Percentiles rank a stretch among this genome's conserved stretches.
Evolutionary conservation across 139 green algal species (phyloP).

Genomic region (Coelastrella sp.): DNA sequence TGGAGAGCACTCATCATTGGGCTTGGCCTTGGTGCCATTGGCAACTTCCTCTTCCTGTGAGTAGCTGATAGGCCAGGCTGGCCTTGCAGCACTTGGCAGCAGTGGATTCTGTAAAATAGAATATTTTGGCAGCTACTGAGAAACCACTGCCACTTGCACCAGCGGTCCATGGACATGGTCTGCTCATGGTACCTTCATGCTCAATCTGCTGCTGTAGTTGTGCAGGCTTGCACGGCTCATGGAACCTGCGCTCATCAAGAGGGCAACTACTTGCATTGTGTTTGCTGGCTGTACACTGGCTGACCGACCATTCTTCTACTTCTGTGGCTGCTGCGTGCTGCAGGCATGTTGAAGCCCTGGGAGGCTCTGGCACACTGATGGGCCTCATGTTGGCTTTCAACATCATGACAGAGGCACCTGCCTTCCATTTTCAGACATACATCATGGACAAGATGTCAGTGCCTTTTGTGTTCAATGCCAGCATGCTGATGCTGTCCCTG

Average conservation of each 20-base stretch:
- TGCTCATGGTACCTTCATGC: neutral
- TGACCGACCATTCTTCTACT: neutral
- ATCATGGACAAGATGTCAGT: slow-evolving; percentile 21
- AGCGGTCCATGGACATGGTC: too few relatives aligned
- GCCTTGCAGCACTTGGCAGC: neutral
- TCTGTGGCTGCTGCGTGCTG: neutral
- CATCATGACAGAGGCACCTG: slow-evolving; percentile 51
- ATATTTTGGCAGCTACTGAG: too few relatives aligned
- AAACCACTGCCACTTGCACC: too few relatives aligned
- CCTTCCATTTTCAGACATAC: slow-evolving; percentile 46
- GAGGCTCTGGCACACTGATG: neutral
- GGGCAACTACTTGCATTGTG: too few relatives aligned
- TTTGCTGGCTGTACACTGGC: too few relatives aligned
- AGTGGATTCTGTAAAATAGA: neutral
- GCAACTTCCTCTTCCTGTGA: slow-evolving; percentile 54
- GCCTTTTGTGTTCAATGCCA: slow-evolving; percentile 20
- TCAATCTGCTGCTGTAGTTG: neutral
- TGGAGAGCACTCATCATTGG: slow-evolving; percentile 52
- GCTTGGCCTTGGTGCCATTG: slow-evolving; percentile 43
- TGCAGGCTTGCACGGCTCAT: neutral
- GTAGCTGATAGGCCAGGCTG: neutral
- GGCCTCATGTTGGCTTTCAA: slow-evolving; percentile 35
- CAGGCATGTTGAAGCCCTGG: slow-evolving; percentile 7
- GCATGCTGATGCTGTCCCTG: slow-evolving; percentile 25
- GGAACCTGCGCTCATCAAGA: too few relatives aligned